Base-by-base conservation (phyloP, 805 yeast genomes). In the Debaryomyces hansenii region DNA sequence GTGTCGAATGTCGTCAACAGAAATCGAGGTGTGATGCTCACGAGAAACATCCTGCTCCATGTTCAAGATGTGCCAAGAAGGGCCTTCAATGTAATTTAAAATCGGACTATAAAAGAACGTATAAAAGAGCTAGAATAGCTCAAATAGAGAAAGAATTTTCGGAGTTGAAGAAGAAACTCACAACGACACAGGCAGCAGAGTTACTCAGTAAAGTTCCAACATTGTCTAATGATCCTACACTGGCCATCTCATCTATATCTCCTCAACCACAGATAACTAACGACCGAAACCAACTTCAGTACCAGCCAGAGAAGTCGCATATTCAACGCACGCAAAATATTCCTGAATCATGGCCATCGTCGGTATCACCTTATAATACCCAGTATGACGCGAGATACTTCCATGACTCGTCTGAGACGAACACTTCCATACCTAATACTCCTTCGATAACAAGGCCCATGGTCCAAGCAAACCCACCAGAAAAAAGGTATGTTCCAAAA, bases 1-100 rank as follows among this genome's bases (percentile, higher is more conserved):
- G 99, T 71, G 90, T 89, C 1, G 96, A 92, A 58, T 94, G 99
- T 62, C 80, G 98, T 11, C 98, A 94, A 66, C 99, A 92, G 63
- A 94, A 94, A 67, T 85, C 90, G 31, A 81, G 83, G 57, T 91
- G 97, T 69, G 96, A 91, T 67, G 95, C 96, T 10, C 80, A 76
- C 52, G 90, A 82, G 48, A 75, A 72, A 42, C 79, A 83, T 28
- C 96, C 96, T 0, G 72, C 72, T 7, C 87, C 96, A 1, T 94
- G 99, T 58, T 73, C 92, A 0, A 74, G 96, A 50, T 94, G 99
- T 63, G 59, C 70, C 8, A 87, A 85, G 61, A 81, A 88, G 58
- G 80, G 81, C 6, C 70, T 86, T 3, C 72, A 72, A 14, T 92
- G 99, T 62, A 79, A 84, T 20, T 66, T 94, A 40, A 83, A 89